phyloP scores from a whole-genome alignment of 75 land plant genomes.

The Selaginella tamariscina region DNA sequence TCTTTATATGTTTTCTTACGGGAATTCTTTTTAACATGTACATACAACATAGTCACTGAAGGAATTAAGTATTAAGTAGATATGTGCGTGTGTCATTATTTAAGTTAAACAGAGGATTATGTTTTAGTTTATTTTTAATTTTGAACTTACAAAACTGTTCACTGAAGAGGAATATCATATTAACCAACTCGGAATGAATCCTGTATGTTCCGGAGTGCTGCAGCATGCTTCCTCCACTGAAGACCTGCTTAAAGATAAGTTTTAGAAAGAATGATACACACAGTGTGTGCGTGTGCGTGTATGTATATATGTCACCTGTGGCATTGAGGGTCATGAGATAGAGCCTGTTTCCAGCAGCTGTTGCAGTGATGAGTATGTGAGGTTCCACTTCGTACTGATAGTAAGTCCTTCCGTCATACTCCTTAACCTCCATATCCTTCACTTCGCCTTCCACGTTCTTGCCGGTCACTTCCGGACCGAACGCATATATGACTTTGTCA shows the following conservation, averaged over 20 bases:
- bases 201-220: conserved; percentile 51
- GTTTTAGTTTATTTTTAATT: too few relatives aligned
- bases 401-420: conserved; percentile 61
- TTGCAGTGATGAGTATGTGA: conserved; percentile 75
- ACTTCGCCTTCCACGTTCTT: conserved; percentile 92
- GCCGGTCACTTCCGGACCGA: conserved; percentile 90
- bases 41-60: too few relatives aligned
- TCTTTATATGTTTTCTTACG: too few relatives aligned
- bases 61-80: too few relatives aligned
- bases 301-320: conserved; percentile 38
- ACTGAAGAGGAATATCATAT: too few relatives aligned
- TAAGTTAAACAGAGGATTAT: too few relatives aligned
- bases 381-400: conserved; percentile 88
- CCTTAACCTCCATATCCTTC: conserved; percentile 43
- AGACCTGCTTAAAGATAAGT: conserved; percentile 40
- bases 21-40: too few relatives aligned
- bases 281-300: not conserved
- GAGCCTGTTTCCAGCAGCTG: conserved; percentile 93
- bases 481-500: conserved; percentile 79
- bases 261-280: not conserved
- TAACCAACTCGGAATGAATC: conserved; percentile 69
- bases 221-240: conserved; percentile 73
- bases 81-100: too few relatives aligned
- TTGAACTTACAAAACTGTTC: too few relatives aligned
- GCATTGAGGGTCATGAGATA: conserved; percentile 77